Conservation (phyloP, 78 protist species). For the Emiliania huxleyi region DNA sequence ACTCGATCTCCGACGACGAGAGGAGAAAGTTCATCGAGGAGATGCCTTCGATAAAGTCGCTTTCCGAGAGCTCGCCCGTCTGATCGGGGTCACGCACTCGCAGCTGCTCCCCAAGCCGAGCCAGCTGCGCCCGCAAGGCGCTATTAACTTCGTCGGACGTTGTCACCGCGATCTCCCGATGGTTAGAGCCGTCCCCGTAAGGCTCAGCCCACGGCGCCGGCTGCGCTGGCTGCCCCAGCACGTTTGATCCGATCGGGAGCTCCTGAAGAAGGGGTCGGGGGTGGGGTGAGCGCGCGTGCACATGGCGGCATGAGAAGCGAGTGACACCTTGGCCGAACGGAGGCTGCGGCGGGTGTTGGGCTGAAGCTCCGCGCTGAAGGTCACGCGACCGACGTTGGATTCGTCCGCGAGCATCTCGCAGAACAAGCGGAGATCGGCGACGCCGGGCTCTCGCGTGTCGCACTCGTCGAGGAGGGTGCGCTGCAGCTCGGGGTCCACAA, state of each 20-base stretch:
- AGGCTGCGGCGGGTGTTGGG: not conserved
- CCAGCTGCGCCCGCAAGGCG: too few relatives aligned
- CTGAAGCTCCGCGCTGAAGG: not conserved
- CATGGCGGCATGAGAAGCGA: too few relatives aligned
- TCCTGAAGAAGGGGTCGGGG: too few relatives aligned
- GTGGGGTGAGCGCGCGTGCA: too few relatives aligned
- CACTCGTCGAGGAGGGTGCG: not conserved
- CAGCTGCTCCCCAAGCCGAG: too few relatives aligned
- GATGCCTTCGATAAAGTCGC: too few relatives aligned
- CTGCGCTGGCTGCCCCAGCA: not conserved
- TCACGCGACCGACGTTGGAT: not conserved
- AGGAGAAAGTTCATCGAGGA: too few relatives aligned
- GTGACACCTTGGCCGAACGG: not conserved
- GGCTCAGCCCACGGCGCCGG: not conserved
- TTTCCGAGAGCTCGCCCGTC: too few relatives aligned
- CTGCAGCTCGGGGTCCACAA: not conserved
- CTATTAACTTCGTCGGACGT: too few relatives aligned
- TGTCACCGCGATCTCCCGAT: too few relatives aligned
- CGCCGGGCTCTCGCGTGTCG: not conserved
- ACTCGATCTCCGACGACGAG: not conserved
- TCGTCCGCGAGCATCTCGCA: not conserved
- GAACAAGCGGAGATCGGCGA: not conserved
- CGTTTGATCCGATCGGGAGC: not conserved
- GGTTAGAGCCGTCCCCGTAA: not conserved
- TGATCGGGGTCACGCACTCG: too few relatives aligned